These are phyloP conservation scores for Malbranchea zuffiana DNA, from an alignment of 2,329 filamentous ascomycete species.

Conservation along the genomic window DNA sequence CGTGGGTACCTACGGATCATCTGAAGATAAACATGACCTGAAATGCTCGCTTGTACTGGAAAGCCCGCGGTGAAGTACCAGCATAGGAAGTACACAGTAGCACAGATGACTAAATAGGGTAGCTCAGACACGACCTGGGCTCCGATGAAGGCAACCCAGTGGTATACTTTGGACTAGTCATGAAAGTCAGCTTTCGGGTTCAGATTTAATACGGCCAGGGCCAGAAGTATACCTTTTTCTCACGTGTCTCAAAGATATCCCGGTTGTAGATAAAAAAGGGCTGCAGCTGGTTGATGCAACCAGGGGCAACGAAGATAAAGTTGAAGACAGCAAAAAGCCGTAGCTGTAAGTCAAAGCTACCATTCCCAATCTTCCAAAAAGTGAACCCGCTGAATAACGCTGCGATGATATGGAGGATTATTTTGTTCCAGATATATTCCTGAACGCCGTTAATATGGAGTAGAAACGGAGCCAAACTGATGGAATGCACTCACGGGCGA, in stretches of 20 bases:
- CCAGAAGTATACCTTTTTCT: constrained; percentile 31
- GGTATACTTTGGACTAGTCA: constrained; percentile 47
- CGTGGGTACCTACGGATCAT: constrained; percentile 26
- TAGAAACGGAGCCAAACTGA: too few relatives aligned
- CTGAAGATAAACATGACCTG: constrained; percentile 31
- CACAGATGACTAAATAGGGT: constrained; percentile 37
- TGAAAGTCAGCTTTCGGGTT: background rate
- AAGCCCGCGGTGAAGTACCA: constrained; percentile 51
- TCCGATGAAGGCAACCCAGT: constrained; percentile 49
- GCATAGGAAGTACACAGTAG: constrained; percentile 38
- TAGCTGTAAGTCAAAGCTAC: constrained; percentile 42
- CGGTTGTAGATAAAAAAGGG: constrained; percentile 48
- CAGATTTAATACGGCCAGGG: background rate
- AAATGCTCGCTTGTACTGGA: constrained; percentile 22
- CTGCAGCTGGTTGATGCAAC: constrained; percentile 46
- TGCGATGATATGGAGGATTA: constrained; percentile 43
- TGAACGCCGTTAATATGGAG: too few relatives aligned
- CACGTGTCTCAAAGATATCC: constrained; percentile 48
- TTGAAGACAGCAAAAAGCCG: constrained; percentile 47
- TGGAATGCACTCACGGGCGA: constrained; percentile 23
- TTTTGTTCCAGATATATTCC: constrained; percentile 41
- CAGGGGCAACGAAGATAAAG: constrained; percentile 46
- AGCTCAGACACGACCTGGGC: constrained; percentile 41
- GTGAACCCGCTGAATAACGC: constrained; percentile 52
- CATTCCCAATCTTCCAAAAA: constrained; percentile 49